phyloP scores from a whole-genome alignment of 495 filamentous ascomycete genomes.

The Lasiosphaeriaceae sp. region DNA sequence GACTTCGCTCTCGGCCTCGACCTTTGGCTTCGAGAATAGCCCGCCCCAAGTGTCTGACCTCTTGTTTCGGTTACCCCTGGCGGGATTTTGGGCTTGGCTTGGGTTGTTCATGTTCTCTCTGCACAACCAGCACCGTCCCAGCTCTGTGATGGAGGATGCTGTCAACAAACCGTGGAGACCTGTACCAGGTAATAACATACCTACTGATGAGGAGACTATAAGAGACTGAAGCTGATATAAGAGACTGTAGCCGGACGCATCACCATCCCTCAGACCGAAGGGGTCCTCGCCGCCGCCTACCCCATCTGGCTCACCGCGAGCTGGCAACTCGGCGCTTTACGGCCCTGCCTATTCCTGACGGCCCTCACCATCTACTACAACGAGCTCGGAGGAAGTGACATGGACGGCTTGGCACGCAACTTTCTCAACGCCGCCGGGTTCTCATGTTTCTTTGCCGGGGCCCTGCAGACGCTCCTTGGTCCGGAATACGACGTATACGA shows the following conservation, averaged over 20 bases:
- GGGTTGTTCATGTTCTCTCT: conserved; percentile 43
- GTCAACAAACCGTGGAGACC: conserved; percentile 61
- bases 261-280: conserved; percentile 28
- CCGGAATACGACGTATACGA: conserved; percentile 2
- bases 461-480: conserved; percentile 22
- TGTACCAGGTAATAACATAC: too few relatives aligned
- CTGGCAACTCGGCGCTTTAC: conserved; percentile 31
- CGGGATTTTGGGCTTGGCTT: conserved; percentile 26
- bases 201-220: too few relatives aligned
- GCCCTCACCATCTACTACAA: conserved; percentile 52
- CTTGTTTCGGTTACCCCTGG: conserved; percentile 16
- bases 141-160: conserved; percentile 46
- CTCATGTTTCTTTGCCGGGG: conserved; percentile 29
- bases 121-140: conserved; percentile 46
- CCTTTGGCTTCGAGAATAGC: not conserved
- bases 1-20: not conserved
- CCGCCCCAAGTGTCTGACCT: not conserved
- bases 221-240: too few relatives aligned
- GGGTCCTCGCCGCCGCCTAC: conserved; percentile 19
- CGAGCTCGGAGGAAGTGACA: conserved; percentile 48
- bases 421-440: conserved; percentile 44
- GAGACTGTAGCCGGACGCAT: conserved; percentile 36
- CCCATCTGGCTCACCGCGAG: conserved; percentile 31
- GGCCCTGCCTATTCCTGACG: conserved; percentile 32
- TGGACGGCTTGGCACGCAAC: conserved; percentile 32